Conservation (phyloP, 371 early-diverging fungal species). For the Rhizopus stolonifer region DNA sequence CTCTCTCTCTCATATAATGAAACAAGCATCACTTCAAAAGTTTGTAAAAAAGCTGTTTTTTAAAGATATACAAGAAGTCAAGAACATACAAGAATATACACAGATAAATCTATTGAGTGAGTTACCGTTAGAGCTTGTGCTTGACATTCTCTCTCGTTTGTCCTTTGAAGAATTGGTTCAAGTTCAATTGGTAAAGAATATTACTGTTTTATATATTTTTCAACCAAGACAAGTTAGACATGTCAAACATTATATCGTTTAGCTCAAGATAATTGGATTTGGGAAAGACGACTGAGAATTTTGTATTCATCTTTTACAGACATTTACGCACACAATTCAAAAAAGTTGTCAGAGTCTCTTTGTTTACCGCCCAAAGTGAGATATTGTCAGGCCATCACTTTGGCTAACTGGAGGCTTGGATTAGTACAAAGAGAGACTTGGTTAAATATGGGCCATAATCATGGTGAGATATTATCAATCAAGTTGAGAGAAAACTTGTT, state of each 20-base stretch:
- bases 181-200: constrained; percentile 39
- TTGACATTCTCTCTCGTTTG: constrained; percentile 31
- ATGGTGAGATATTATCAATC: constrained; percentile 31
- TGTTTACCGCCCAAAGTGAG: constrained; percentile 32
- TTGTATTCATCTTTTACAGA: constrained; percentile 31
- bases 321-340: constrained; percentile 31
- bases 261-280: constrained; percentile 35
- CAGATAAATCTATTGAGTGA: constrained; percentile 23
- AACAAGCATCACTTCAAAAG: too few species aligned
- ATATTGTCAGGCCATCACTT: constrained; percentile 41
- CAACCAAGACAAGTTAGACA: constrained; percentile 20
- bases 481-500: constrained; percentile 31
- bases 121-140: constrained; percentile 36
- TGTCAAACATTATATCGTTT: constrained; percentile 40
- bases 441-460: constrained; percentile 22
- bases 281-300: constrained; percentile 28
- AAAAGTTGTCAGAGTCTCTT: neutral
- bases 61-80: too few species aligned
- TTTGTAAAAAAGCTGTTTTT: too few species aligned
- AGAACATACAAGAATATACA: constrained; percentile 4
- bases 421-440: constrained; percentile 31
- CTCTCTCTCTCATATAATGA: too few species aligned
- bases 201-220: neutral
- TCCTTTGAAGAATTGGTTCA: constrained; percentile 36
- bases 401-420: constrained; percentile 45